These are phyloP conservation scores for Corylus heterophylla DNA, from an alignment of 306 rosid genomes.

Conservation along the genomic window DNA sequence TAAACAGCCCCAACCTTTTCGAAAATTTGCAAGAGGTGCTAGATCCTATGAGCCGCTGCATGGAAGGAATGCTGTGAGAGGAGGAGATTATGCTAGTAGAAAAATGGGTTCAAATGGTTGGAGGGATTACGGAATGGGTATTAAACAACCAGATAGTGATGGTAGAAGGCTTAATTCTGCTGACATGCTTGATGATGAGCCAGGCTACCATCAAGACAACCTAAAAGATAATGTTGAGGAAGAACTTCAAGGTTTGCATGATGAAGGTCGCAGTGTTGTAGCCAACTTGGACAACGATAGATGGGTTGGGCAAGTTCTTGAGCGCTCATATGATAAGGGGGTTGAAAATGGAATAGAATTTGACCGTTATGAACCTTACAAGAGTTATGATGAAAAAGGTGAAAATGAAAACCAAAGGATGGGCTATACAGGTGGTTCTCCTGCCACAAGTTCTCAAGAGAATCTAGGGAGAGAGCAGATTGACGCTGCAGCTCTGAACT, in stretches of 20 bases:
- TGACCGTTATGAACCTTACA: constrained; percentile 57
- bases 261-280: constrained; percentile 36
- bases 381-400: constrained; percentile 44
- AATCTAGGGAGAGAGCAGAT: constrained; percentile 20
- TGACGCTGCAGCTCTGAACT: constrained; percentile 29
- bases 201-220: constrained; percentile 23
- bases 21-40: constrained; percentile 36
- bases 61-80: constrained; percentile 29
- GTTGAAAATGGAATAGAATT: constrained; percentile 32
- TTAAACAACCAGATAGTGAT: constrained; percentile 10
- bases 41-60: constrained; percentile 25
- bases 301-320: constrained; percentile 47
- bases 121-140: constrained; percentile 30
- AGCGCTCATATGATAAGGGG: constrained; percentile 25
- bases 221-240: constrained; percentile 34
- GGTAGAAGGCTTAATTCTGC: constrained; percentile 38
- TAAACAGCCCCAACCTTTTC: constrained; percentile 48
- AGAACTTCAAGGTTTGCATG: constrained; percentile 26
- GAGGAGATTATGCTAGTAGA: constrained; percentile 30
- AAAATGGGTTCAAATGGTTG: constrained; percentile 30
- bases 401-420: constrained; percentile 33
- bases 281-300: constrained; percentile 45
- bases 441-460: constrained; percentile 32
- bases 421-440: constrained; percentile 40
- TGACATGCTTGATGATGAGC: constrained; percentile 32